Evolutionary conservation across 805 yeast genomes (phyloP).

Genomic region (Blastobotrys chiropterorum): DNA sequence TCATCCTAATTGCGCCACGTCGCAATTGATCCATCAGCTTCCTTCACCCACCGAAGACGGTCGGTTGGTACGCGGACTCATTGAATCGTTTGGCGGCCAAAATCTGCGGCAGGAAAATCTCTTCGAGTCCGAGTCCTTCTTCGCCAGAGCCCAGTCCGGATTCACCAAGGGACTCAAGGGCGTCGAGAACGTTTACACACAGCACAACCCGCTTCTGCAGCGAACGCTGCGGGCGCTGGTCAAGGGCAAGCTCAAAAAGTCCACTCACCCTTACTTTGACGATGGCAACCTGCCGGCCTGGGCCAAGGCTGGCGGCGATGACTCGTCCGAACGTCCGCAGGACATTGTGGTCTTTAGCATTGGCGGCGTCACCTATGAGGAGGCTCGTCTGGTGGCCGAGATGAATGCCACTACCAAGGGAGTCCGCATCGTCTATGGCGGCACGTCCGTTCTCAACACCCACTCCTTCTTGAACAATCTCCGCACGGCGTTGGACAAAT

Average conservation of each 20-base stretch:
- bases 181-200: conserved; percentile 67
- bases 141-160: conserved; percentile 38
- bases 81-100: conserved; percentile 39
- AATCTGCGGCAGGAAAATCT: conserved; percentile 40
- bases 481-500: conserved; percentile 34
- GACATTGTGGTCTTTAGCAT: conserved; percentile 40
- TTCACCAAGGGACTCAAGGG: conserved; percentile 37
- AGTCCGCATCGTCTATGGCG: conserved; percentile 73
- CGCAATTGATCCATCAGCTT: conserved; percentile 19
- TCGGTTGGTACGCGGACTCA: conserved; percentile 32
- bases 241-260: conserved; percentile 36
- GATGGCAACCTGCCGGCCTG: conserved; percentile 26
- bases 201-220: conserved; percentile 74
- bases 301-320: conserved; percentile 18
- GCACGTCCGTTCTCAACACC: conserved; percentile 55
- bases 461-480: conserved; percentile 34
- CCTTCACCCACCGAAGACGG: conserved; percentile 3
- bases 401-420: conserved; percentile 48
- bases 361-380: conserved; percentile 93
- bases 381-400: conserved; percentile 74
- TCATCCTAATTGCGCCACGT: conserved; percentile 40
- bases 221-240: conserved; percentile 37
- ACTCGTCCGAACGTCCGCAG: conserved; percentile 30
- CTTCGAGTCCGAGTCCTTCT: conserved; percentile 33
- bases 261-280: conserved; percentile 41